Evolutionary conservation across 805 yeast species (phyloP).

Genomic region (Maudiozyma pseudohumilis): DNA sequence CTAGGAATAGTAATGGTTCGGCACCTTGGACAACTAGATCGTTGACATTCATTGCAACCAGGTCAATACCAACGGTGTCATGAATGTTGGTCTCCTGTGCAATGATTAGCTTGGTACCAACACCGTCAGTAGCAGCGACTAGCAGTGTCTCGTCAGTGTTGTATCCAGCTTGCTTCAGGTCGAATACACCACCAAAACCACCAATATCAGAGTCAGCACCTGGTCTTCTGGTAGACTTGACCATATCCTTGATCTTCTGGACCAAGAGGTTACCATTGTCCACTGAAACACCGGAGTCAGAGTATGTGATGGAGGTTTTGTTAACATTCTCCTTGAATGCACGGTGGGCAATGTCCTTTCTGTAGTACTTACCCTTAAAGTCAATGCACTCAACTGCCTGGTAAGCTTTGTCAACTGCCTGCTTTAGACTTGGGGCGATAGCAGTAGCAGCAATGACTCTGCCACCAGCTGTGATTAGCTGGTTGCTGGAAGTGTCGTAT

Average conservation of each 20-base stretch:
- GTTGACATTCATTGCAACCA: conserved; percentile 98
- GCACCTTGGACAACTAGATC: conserved; percentile 98
- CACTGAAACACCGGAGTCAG: conserved; percentile 93
- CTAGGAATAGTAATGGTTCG: conserved; percentile 89
- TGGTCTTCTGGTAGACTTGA: conserved; percentile 83
- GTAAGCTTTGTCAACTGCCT: conserved; percentile 80
- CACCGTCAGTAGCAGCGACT: conserved; percentile 98
- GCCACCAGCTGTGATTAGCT: conserved; percentile 83
- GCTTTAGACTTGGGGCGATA: conserved; percentile 59
- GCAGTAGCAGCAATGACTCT: conserved; percentile 95
- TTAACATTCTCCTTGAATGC: conserved; percentile 52
- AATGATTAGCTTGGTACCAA: conserved; percentile 91
- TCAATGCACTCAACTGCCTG: conserved; percentile 68
- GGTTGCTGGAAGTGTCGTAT: conserved; percentile 35
- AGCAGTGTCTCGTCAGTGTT: conserved; percentile 62
- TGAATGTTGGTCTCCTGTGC: conserved; percentile 87
- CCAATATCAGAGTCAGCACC: conserved; percentile 98
- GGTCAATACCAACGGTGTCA: conserved; percentile 96
- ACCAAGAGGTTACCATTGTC: conserved; percentile 90
- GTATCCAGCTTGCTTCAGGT: conserved; percentile 80
- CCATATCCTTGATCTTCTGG: conserved; percentile 80
- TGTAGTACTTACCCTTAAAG: conserved; percentile 68
- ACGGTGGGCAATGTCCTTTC: conserved; percentile 92
- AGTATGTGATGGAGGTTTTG: conserved; percentile 58
- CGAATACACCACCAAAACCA: conserved; percentile 97